phyloP scores from a whole-genome alignment of 2,329 filamentous ascomycete species.

The Pseudomassariella vexata region DNA sequence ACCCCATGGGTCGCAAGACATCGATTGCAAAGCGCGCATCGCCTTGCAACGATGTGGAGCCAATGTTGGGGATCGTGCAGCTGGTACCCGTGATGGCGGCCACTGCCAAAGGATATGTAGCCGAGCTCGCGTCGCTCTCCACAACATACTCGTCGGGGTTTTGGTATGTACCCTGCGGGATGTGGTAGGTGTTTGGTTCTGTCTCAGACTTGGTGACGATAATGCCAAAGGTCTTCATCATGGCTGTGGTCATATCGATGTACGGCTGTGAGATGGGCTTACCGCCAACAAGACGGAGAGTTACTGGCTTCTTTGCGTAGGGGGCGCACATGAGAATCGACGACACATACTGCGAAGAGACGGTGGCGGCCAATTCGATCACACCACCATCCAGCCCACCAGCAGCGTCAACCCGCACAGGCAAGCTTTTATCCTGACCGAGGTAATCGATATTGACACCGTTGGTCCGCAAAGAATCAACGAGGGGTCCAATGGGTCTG shows the following conservation, averaged over 20 bases:
- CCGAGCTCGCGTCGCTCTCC: conserved; percentile 96
- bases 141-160: conserved; percentile 85
- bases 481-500: conserved; percentile 85
- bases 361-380: conserved; percentile 88
- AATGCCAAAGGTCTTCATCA: conserved; percentile 93
- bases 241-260: conserved; percentile 97
- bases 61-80: conserved; percentile 95
- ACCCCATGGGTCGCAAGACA: conserved; percentile 89
- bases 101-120: conserved; percentile 90
- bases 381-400: conserved; percentile 79
- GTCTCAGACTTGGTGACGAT: conserved; percentile 68
- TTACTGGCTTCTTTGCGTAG: conserved; percentile 92
- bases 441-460: conserved; percentile 84
- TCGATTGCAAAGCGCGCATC: conserved; percentile 92
- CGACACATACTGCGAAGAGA: conserved; percentile 98
- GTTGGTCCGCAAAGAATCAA: conserved; percentile 82
- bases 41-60: conserved; percentile 83
- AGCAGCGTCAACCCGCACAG: conserved; percentile 74
- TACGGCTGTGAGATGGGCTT: conserved; percentile 96
- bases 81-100: conserved; percentile 94
- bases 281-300: conserved; percentile 83
- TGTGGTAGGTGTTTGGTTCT: conserved; percentile 88
- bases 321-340: conserved; percentile 95
- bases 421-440: conserved; percentile 76
- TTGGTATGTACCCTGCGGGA: conserved; percentile 75